Conservation (phyloP, 768 basidiomycete species). For the Brasilioporus rufonigricans region DNA sequence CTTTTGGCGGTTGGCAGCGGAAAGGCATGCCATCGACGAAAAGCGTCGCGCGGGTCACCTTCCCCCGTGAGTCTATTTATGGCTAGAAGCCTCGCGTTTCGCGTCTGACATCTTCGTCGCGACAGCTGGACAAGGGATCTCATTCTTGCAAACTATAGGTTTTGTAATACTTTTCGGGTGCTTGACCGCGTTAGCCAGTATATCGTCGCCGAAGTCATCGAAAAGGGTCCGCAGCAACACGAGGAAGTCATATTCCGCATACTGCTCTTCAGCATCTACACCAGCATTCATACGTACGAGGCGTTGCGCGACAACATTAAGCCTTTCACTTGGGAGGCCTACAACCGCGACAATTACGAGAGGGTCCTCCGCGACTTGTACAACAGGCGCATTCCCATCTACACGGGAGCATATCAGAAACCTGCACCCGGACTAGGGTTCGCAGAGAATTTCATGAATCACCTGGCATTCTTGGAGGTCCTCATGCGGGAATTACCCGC, state of each 20-base stretch:
- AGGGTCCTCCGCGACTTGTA: conserved; percentile 46
- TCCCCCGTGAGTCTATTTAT: conserved; percentile 47
- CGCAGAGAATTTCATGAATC: conserved; percentile 51
- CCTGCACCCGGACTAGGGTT: conserved; percentile 59
- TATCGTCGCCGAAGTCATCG: conserved; percentile 65
- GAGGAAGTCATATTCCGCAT: conserved; percentile 71
- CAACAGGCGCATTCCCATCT: conserved; percentile 44
- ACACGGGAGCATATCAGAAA: conserved; percentile 70
- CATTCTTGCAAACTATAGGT: conserved; percentile 53
- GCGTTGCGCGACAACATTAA: conserved; percentile 50
- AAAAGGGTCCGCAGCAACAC: conserved; percentile 58
- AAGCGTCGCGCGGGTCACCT: conserved; percentile 47
- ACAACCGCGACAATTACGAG: conserved; percentile 51
- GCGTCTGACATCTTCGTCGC: conserved; percentile 13
- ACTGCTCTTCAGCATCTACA: conserved; percentile 68
- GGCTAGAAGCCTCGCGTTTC: neutral
- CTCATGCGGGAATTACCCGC: conserved; percentile 58
- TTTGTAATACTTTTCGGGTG: conserved; percentile 76
- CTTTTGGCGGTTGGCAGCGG: conserved; percentile 57
- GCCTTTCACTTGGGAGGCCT: conserved; percentile 59
- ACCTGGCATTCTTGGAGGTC: conserved; percentile 57
- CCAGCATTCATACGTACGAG: conserved; percentile 71
- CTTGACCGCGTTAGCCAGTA: conserved; percentile 71
- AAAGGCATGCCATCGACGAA: conserved; percentile 57
- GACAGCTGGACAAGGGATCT: conserved; percentile 70